Base-by-base conservation (phyloP, 1,139 yeast species). In the Zygosaccharomyces pseudobailii region DNA sequence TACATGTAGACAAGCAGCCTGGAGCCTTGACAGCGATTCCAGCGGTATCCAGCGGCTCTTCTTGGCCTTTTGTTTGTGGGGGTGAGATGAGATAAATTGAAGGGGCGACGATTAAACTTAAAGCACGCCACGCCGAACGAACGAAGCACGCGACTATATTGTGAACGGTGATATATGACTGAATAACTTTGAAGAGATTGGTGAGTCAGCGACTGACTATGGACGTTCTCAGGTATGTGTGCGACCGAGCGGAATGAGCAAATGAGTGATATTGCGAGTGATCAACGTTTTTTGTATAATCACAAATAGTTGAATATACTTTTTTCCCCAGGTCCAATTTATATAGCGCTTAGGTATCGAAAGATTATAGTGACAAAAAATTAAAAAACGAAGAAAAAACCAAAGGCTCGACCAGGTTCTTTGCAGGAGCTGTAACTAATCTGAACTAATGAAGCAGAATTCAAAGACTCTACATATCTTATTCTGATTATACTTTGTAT, bases 21-120 rank as follows among this genome's bases (percentile, higher is more conserved):
- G 33, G 17, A 19, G 19, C 33, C 33, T 30, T 30, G 33, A 19
- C 10, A 10, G 33, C 10, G 33, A 7, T 7, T 6, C 7, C 33
- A 30, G 33, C 17, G 33, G 6, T 30, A 19, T 6, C 10, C 7
- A 19, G 19, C 19, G 38, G 17, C 23, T 8, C 38, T 27, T 38
- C 41, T 38, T 38, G 33, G 21, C 33, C 25, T 19, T 28, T 20
- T 32, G 34, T 38, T 25, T 38, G 33, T 31, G 32, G 41, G 21
- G 36, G 5, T 33, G 41, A 27, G 30, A n/a, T 21, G 21, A 13
- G 20, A n/a, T 7, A 21, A 20, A 20, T 8, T 21, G 31, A 19
- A 23, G 30, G 30, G 28, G 30, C 19, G 21, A 38, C 9, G 33
- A 7, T 30, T n/a, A 7, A n/a, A n/a, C 13, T 10, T 4, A 6